Percentiles rank a stretch among this genome's conserved stretches.
phyloP scores from a whole-genome alignment of 2,329 filamentous ascomycete genomes.

The Lizonia empirigonia region DNA sequence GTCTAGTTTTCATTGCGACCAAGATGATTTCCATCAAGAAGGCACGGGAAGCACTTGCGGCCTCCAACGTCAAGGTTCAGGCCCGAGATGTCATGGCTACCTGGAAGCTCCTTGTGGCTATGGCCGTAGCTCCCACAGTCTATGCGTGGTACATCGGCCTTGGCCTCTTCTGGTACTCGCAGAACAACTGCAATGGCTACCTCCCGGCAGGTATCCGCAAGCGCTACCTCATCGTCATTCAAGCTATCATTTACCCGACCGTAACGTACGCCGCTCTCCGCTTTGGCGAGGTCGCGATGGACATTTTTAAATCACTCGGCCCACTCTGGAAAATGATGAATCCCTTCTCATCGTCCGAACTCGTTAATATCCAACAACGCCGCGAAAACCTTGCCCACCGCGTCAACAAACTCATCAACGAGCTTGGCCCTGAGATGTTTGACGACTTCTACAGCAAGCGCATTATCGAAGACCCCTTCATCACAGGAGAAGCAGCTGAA shows the following conservation, averaged over 20 bases:
- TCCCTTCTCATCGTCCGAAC: slow-evolving; percentile 81
- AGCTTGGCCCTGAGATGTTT: slow-evolving; percentile 92
- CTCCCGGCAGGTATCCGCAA: slow-evolving; percentile 81
- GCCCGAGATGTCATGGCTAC: slow-evolving; percentile 50
- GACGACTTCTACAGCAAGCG: slow-evolving; percentile 70
- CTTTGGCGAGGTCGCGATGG: slow-evolving; percentile 98
- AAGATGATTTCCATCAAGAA: slow-evolving; percentile 49
- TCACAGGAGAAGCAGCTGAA: slow-evolving; percentile 18
- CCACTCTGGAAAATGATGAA: slow-evolving; percentile 85
- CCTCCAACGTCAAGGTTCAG: slow-evolving; percentile 49
- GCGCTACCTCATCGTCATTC: slow-evolving; percentile 64
- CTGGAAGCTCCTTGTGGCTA: slow-evolving; percentile 50
- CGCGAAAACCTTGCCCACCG: slow-evolving; percentile 77
- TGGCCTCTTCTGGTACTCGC: slow-evolving; percentile 41
- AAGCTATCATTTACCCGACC: slow-evolving; percentile 80
- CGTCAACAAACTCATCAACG: slow-evolving; percentile 93
- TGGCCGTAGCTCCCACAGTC: slow-evolving; percentile 44
- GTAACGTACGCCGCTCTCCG: slow-evolving; percentile 92
- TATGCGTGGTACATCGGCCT: slow-evolving; percentile 43
- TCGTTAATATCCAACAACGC: slow-evolving; percentile 75
- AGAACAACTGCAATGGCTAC: slow-evolving; percentile 79
- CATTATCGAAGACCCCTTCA: slow-evolving; percentile 48
- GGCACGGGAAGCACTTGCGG: slow-evolving; percentile 47
- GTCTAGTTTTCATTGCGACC: slow-evolving; percentile 50
- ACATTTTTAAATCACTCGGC: slow-evolving; percentile 92